Conservation (phyloP, 2,329 filamentous ascomycete species). For the Mollisiaceae sp. region DNA sequence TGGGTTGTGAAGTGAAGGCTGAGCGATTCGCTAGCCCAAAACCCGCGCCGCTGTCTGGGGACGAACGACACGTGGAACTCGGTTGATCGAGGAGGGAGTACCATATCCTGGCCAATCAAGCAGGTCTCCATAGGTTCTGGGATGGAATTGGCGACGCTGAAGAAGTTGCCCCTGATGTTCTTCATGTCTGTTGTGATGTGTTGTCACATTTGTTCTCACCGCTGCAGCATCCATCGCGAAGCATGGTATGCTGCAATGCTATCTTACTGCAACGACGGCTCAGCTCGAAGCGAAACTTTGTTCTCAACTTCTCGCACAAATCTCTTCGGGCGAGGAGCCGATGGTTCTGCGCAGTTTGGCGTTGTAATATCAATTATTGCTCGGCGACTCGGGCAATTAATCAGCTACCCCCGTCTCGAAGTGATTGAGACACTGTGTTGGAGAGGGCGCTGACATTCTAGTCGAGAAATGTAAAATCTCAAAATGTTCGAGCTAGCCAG, state of each 20-base stretch:
- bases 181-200: neutral
- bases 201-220: neutral
- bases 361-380: neutral
- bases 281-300: too few relatives aligned
- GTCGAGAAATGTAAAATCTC: too few relatives aligned
- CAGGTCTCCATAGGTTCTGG: neutral
- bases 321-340: too few relatives aligned
- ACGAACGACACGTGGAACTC: slow-evolving; percentile 7
- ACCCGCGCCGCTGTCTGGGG: neutral
- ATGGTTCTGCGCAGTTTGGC: too few relatives aligned
- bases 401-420: neutral
- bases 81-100: neutral
- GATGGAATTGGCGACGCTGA: neutral
- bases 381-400: slow-evolving; percentile 2
- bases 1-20: neutral
- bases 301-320: too few relatives aligned
- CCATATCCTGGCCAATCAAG: neutral
- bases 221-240: neutral
- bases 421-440: too few relatives aligned
- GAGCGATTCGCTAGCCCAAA: neutral
- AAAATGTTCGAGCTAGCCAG: neutral
- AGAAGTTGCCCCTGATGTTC: neutral
- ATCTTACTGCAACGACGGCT: too few relatives aligned
- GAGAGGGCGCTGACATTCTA: too few relatives aligned
- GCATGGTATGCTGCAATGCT: neutral